Evolutionary conservation across 139 green algal genomes (phyloP).

Genomic region (Picochlorum sp.): DNA sequence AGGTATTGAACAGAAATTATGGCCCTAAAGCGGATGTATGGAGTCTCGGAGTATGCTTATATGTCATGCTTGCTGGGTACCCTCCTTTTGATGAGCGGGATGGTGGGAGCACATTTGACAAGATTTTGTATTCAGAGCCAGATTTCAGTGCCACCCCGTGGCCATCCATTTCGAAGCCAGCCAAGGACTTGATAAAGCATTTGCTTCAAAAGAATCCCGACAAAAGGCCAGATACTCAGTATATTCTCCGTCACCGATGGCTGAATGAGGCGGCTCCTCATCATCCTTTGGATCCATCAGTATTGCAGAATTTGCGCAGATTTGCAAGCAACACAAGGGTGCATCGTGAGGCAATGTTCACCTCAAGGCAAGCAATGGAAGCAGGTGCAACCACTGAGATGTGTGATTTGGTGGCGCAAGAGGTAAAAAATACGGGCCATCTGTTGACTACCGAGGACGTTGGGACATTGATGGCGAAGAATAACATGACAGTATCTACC

Average conservation of each 20-base stretch:
- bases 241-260: slow-evolving; percentile 38
- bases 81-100: slow-evolving; percentile 83
- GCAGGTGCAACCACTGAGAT: not conserved
- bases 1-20: slow-evolving; percentile 63
- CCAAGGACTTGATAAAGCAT: slow-evolving; percentile 34
- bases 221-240: slow-evolving; percentile 14
- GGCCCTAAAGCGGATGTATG: slow-evolving; percentile 64
- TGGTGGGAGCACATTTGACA: slow-evolving; percentile 59
- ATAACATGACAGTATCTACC: not conserved
- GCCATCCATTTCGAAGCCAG: slow-evolving; percentile 20
- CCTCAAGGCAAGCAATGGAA: slow-evolving; percentile 10
- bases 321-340: slow-evolving; percentile 75
- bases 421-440: not conserved
- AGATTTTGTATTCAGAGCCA: slow-evolving; percentile 38
- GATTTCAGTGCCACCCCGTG: slow-evolving; percentile 37
- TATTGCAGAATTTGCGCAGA: slow-evolving; percentile 28
- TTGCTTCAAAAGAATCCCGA: slow-evolving; percentile 33
- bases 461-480: not conserved
- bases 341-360: slow-evolving; percentile 72
- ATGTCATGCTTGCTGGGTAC: slow-evolving; percentile 81
- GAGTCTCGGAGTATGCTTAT: slow-evolving; percentile 81
- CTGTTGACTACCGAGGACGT: not conserved
- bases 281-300: slow-evolving; percentile 29
- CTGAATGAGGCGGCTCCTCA: slow-evolving; percentile 28
- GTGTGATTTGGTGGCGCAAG: not conserved